phyloP scores from a whole-genome alignment of 345 rosid genomes.

The Anacardium occidentale region DNA sequence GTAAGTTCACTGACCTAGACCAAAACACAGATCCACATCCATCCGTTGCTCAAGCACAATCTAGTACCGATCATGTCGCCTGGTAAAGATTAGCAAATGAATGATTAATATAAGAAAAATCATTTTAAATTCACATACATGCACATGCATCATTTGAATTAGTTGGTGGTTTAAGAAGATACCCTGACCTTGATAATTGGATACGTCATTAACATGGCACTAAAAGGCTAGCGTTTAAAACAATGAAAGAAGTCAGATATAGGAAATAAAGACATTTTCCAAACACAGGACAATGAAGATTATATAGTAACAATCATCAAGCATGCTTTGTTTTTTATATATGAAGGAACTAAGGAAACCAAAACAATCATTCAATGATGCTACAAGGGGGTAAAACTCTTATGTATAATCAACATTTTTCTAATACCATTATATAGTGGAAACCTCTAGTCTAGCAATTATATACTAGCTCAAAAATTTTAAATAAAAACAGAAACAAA shows the following conservation, averaged over 20 bases:
- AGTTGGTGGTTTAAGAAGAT: slow-evolving; percentile 2
- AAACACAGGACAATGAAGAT: not conserved
- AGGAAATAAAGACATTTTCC: not conserved
- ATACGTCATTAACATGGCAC: not conserved
- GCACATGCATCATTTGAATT: not conserved
- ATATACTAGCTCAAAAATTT: not conserved
- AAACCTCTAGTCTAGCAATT: not conserved
- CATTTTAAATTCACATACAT: not conserved
- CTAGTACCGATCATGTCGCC: slow-evolving; percentile 54
- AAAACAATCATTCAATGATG: not conserved
- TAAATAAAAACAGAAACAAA: not conserved
- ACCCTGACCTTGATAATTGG: not conserved
- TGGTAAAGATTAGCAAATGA: slow-evolving; percentile 18
- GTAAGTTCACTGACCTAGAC: slow-evolving; percentile 20
- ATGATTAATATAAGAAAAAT: not conserved
- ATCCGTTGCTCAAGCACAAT: slow-evolving; percentile 11
- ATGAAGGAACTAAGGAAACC: not conserved
- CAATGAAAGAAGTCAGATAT: not conserved
- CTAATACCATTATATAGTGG: not conserved
- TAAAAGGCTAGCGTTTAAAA: not conserved
- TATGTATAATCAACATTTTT: not conserved
- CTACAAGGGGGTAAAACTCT: not conserved
- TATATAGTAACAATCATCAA: not conserved
- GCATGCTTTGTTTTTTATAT: not conserved
- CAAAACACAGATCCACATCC: slow-evolving; percentile 7